Evolutionary conservation across 208 protist genomes (phyloP).

Genomic region (Leishmania turanica): DNA sequence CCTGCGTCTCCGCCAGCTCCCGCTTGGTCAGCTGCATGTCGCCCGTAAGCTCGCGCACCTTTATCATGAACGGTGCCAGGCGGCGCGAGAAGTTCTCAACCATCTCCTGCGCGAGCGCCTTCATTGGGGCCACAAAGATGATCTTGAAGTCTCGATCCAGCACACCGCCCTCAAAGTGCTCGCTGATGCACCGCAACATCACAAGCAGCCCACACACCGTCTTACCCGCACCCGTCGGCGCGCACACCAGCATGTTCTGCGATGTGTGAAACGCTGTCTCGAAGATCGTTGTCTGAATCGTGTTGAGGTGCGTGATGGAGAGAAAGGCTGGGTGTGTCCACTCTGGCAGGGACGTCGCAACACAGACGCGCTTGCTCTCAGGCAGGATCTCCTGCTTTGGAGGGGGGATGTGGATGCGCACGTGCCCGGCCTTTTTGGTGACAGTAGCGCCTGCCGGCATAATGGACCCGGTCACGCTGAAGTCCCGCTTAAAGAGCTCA

Average conservation of each 20-base stretch:
- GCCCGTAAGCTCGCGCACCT: slow-evolving; percentile 97
- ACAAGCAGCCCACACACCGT: slow-evolving; percentile 98
- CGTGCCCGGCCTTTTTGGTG: slow-evolving; percentile 59
- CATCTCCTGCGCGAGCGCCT: slow-evolving; percentile 99
- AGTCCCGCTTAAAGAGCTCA: slow-evolving; percentile 81
- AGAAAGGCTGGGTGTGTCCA: slow-evolving; percentile 93
- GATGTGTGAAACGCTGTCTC: slow-evolving; percentile 96
- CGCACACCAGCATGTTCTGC: slow-evolving; percentile 99
- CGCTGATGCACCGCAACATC: slow-evolving; percentile 95
- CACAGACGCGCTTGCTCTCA: slow-evolving; percentile 76
- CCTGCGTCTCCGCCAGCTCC: slow-evolving; percentile 97
- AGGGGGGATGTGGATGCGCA: slow-evolving; percentile 86
- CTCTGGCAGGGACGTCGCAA: slow-evolving; percentile 82
- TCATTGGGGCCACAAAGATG: slow-evolving; percentile 99
- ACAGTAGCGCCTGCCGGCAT: slow-evolving; percentile 73
- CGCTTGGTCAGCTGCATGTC: slow-evolving; percentile 99
- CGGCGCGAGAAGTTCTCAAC: slow-evolving; percentile 95
- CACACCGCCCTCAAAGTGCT: slow-evolving; percentile 87
- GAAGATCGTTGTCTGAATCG: slow-evolving; percentile 96
- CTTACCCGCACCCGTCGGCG: slow-evolving; percentile 99
- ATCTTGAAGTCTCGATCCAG: slow-evolving; percentile 98
- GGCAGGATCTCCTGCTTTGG: slow-evolving; percentile 71
- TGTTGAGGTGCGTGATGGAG: slow-evolving; percentile 95
- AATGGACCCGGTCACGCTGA: slow-evolving; percentile 72
- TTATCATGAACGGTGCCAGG: slow-evolving; percentile 91